phyloP scores from a whole-genome alignment of 495 filamentous ascomycete genomes.

The Penicillium simplicissimum region DNA sequence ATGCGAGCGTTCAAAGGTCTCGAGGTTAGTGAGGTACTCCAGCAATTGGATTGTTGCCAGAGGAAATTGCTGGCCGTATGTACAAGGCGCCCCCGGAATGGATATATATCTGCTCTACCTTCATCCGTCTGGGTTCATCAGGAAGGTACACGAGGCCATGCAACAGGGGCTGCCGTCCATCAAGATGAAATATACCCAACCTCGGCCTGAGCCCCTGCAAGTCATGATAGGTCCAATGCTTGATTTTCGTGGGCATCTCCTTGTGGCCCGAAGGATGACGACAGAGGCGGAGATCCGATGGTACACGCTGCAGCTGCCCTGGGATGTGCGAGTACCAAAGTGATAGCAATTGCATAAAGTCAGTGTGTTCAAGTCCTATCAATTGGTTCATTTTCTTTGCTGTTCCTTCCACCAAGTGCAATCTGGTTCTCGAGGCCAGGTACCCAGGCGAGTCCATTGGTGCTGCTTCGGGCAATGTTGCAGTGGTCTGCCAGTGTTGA shows the following conservation, averaged over 20 bases:
- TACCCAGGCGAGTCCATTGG: background rate
- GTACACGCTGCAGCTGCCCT: constrained; percentile 9
- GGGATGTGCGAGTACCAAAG: background rate
- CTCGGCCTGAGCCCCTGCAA: background rate
- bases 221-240: background rate
- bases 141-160: background rate
- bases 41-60: too few relatives aligned
- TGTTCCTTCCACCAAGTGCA: background rate
- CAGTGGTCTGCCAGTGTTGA: constrained; percentile 30
- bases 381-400: background rate
- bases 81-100: too few relatives aligned
- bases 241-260: constrained; percentile 3
- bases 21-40: too few relatives aligned
- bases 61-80: too few relatives aligned
- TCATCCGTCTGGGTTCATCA: too few relatives aligned
- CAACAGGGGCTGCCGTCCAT: background rate
- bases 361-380: background rate
- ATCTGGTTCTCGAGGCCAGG: background rate
- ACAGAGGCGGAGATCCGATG: constrained; percentile 24
- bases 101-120: background rate
- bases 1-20: too few relatives aligned
- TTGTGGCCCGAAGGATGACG: constrained; percentile 25
- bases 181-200: background rate
- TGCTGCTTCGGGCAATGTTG: constrained; percentile 27
- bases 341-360: background rate